Percentiles rank a stretch among this genome's conserved stretches.
These are phyloP conservation scores for Aspergillus leporis DNA, from an alignment of 495 filamentous ascomycete genomes.

Conservation along the genomic window DNA sequence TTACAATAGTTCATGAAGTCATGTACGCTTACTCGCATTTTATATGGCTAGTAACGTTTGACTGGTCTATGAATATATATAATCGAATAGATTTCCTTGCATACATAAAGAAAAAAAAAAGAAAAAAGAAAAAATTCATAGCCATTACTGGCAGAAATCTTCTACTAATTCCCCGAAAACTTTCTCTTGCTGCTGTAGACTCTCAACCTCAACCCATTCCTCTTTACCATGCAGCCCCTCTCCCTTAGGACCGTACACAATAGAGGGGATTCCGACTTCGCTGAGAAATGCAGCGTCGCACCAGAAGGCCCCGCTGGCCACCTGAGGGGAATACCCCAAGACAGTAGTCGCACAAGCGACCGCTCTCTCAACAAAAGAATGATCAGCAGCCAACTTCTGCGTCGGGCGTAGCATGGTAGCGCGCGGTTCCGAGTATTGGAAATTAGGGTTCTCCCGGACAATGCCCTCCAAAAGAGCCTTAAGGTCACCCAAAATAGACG, in stretches of 20 bases:
- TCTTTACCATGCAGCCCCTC: constrained; percentile 45
- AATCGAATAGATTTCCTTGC: neutral
- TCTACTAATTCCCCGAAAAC: constrained; percentile 25
- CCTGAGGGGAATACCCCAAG: constrained; percentile 16
- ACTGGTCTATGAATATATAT: too few species aligned
- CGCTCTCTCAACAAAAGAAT: constrained; percentile 36
- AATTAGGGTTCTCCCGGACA: constrained; percentile 21
- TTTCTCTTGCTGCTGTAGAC: constrained; percentile 26
- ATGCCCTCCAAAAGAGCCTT: constrained; percentile 23
- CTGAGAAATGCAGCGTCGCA: constrained; percentile 45
- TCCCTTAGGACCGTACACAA: constrained; percentile 45
- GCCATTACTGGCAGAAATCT: constrained; percentile 30
- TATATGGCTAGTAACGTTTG: too few species aligned
- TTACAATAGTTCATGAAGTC: too few species aligned
- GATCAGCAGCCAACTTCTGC: constrained; percentile 29
- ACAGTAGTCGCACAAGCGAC: constrained; percentile 20
- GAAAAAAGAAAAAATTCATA: too few species aligned
- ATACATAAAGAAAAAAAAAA: neutral
- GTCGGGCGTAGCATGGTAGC: constrained; percentile 37
- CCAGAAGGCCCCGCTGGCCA: constrained; percentile 38
- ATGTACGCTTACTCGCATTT: too few species aligned
- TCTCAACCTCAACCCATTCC: constrained; percentile 47
- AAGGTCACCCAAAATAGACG: constrained; percentile 33
- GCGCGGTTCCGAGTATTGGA: constrained; percentile 30
- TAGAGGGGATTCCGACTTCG: constrained; percentile 37